Evolutionary conservation across 345 rosid genomes (phyloP), one percentile per base, ranked within the genome.

Genomic region (Citrus australasica): DNA sequence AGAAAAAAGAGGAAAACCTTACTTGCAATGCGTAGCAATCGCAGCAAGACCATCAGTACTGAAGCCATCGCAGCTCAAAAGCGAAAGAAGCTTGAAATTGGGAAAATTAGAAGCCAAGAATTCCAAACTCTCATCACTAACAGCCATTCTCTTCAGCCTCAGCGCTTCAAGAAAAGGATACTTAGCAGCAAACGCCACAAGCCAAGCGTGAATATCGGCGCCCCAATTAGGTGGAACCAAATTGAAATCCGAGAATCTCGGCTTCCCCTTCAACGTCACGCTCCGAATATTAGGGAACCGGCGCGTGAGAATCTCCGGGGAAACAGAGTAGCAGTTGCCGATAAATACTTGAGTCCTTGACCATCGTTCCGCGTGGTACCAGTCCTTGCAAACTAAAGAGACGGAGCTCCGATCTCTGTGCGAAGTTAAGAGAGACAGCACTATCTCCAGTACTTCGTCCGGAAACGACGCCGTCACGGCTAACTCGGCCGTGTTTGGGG

Each of bases 251-350:
- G 93, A 84, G 80, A 92, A 92, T 37, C 93, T 81, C 2, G 95
- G 95, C 82, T 90, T 90, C 79, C 95, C 95, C 71, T 92, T 92
- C 33, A 92, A 79, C 24, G 88, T 87, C 33, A 92, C 87, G 80
- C 91, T 82, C 72, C 86, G 79, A 37, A 92, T 86, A 16, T 76
- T 86, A 3, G 91, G 90, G 73, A 92, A 92, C 71, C 95, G 82
- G 24, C 87, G 85, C 6, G 81, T 86, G 6, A 90, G 84, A 38
- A 87, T 88, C 72, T 85, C 88, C 32, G 95, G 92, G 4, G 92
- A 82, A 28, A 92, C 93, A 2, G 95, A 87, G 82, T 92, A 92
- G 64, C 95, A 92, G 89, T 92, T 92, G 0, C 93, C 93, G 67
- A 92, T 90, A 77, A 90, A 90, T 27, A 92, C 89, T 71, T 78